A percentile compares a stretch with the other conserved stretches of the same genome.
These are phyloP conservation scores for Beauveria bassiana DNA, from an alignment of 2,329 filamentous ascomycete genomes.

Conservation along the genomic window DNA sequence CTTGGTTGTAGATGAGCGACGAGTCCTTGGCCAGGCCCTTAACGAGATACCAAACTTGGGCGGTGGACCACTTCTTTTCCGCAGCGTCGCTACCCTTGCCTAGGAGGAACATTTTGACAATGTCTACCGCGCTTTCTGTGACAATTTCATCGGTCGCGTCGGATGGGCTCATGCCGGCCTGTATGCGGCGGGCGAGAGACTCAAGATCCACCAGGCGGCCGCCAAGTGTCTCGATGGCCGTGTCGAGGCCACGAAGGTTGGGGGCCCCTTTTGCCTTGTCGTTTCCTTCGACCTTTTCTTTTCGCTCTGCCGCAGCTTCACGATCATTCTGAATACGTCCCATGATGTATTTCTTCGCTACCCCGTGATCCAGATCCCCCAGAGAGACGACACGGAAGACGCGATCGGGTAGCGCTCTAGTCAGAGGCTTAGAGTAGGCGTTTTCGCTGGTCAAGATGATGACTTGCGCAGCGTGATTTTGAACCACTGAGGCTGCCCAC, in stretches of 20 bases:
- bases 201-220: constrained; percentile 94
- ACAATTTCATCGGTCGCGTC: constrained; percentile 83
- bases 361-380: constrained; percentile 76
- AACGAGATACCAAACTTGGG: constrained; percentile 88
- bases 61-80: constrained; percentile 62
- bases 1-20: constrained; percentile 73
- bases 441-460: constrained; percentile 89
- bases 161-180: constrained; percentile 74
- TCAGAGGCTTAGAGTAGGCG: constrained; percentile 78
- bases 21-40: constrained; percentile 65
- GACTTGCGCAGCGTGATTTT: constrained; percentile 84
- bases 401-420: constrained; percentile 81
- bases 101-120: constrained; percentile 87
- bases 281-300: constrained; percentile 20
- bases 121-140: constrained; percentile 79
- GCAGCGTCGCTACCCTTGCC: constrained; percentile 41
- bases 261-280: constrained; percentile 19
- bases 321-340: constrained; percentile 59
- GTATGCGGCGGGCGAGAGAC: constrained; percentile 83
- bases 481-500: constrained; percentile 81
- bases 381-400: constrained; percentile 82
- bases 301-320: constrained; percentile 22
- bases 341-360: constrained; percentile 86
- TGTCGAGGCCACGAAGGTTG: constrained; percentile 65
- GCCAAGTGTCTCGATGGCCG: constrained; percentile 73